These are phyloP conservation scores for Lithocarpus polystachyus DNA, from an alignment of 306 rosid species.

Conservation along the genomic window DNA sequence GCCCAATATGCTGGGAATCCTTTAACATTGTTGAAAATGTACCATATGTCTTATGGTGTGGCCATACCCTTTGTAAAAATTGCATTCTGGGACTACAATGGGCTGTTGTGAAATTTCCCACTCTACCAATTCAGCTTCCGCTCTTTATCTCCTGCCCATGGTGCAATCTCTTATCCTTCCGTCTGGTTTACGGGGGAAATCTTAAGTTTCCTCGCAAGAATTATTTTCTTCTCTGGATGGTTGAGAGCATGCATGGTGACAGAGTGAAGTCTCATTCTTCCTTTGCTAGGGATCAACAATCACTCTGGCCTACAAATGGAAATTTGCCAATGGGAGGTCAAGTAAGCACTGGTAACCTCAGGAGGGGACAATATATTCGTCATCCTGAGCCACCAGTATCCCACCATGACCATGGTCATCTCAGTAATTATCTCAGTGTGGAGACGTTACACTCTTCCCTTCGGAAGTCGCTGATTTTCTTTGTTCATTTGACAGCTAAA, in stretches of 20 bases:
- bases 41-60: slow-evolving; percentile 97
- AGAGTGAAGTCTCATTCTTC: slow-evolving; percentile 63
- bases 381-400: slow-evolving; percentile 44
- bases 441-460: slow-evolving; percentile 56
- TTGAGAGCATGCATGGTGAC: slow-evolving; percentile 94
- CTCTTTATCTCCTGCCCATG: slow-evolving; percentile 96
- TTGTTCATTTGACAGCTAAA: slow-evolving; percentile 85
- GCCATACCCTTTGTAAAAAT: slow-evolving; percentile 97
- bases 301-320: slow-evolving; percentile 49
- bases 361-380: slow-evolving; percentile 55
- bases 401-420: slow-evolving; percentile 27
- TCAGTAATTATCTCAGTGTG: slow-evolving; percentile 41
- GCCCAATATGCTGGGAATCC: slow-evolving; percentile 97
- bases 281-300: slow-evolving; percentile 51
- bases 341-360: slow-evolving; percentile 38
- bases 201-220: slow-evolving; percentile 91
- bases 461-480: slow-evolving; percentile 66
- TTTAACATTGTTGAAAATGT: slow-evolving; percentile 95
- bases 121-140: slow-evolving; percentile 91
- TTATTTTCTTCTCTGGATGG: slow-evolving; percentile 99
- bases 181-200: slow-evolving; percentile 73
- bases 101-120: slow-evolving; percentile 94
- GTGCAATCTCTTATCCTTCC: slow-evolving; percentile 92
- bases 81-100: slow-evolving; percentile 93
- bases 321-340: slow-evolving; percentile 45